Percentiles rank a stretch among this genome's conserved stretches.
Conservation (phyloP, 73 alveolate genomes). For the Paramecium caudatum region DNA sequence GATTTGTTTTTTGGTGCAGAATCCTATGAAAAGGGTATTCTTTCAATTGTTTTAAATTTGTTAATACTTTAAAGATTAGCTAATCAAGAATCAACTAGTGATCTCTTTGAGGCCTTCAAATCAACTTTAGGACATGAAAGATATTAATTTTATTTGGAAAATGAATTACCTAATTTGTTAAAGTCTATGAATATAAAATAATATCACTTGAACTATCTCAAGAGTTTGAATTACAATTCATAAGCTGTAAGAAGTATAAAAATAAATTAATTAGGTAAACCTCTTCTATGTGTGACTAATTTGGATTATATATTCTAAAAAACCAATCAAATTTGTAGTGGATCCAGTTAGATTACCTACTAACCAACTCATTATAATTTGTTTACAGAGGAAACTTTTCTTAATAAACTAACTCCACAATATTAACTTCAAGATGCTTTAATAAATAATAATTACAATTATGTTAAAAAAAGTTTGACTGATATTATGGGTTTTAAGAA, state of each 20-base stretch:
- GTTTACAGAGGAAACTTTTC: no score
- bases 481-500: neutral
- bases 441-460: no score
- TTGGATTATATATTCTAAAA: no score
- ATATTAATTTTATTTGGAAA: constrained; percentile 13
- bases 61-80: constrained; percentile 19
- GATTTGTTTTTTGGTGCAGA: constrained; percentile 55
- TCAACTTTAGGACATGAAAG: constrained; percentile 7
- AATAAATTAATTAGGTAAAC: no score
- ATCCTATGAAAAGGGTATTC: constrained; percentile 2
- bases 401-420: no score
- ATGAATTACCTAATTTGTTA: constrained; percentile 45
- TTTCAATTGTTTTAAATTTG: neutral
- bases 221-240: no score
- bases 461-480: neutral
- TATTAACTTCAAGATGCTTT: neutral
- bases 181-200: neutral
- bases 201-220: no score
- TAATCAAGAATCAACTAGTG: neutral
- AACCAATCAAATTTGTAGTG: no score
- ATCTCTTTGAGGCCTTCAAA: neutral
- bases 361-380: no score
- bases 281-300: no score
- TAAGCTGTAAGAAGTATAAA: no score
- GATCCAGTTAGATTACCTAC: no score